phyloP scores from a whole-genome alignment of 352 stramenopile species.

The Pythium utonaiense region DNA sequence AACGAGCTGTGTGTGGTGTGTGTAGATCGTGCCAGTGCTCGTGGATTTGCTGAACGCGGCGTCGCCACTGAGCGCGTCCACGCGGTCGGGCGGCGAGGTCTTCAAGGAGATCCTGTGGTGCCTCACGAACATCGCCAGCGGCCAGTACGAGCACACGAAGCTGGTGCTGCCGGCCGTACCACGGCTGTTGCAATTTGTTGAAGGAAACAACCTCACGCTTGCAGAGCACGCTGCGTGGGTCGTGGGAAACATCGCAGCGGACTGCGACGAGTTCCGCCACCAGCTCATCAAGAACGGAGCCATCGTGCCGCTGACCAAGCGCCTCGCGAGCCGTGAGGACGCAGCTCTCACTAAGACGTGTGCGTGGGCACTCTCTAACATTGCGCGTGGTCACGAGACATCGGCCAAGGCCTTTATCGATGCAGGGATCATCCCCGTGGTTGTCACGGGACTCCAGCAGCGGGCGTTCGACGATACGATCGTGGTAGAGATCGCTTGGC shows the following conservation, averaged over 20 bases:
- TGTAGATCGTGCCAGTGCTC: conserved; percentile 68
- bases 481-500: conserved; percentile 79
- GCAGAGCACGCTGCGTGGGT: conserved; percentile 79
- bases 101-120: conserved; percentile 82
- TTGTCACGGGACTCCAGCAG: conserved; percentile 36
- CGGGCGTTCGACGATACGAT: conserved; percentile 43
- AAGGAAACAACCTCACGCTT: conserved; percentile 49
- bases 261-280: conserved; percentile 84
- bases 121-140: conserved; percentile 79
- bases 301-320: conserved; percentile 45
- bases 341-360: conserved; percentile 45
- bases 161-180: conserved; percentile 71
- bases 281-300: conserved; percentile 64
- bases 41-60: conserved; percentile 63
- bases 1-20: neutral
- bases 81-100: conserved; percentile 60
- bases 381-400: conserved; percentile 74
- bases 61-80: conserved; percentile 59
- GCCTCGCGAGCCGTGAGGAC: conserved; percentile 28
- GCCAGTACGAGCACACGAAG: conserved; percentile 82
- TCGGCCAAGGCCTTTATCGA: conserved; percentile 76
- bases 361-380: conserved; percentile 80
- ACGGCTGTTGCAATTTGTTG: conserved; percentile 67
- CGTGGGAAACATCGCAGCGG: conserved; percentile 81
- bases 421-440: conserved; percentile 50